Evolutionary conservation across 1,139 yeast species (phyloP), one percentile per base, ranked within the genome.

Genomic region (Meyerozyma smithsonii): DNA sequence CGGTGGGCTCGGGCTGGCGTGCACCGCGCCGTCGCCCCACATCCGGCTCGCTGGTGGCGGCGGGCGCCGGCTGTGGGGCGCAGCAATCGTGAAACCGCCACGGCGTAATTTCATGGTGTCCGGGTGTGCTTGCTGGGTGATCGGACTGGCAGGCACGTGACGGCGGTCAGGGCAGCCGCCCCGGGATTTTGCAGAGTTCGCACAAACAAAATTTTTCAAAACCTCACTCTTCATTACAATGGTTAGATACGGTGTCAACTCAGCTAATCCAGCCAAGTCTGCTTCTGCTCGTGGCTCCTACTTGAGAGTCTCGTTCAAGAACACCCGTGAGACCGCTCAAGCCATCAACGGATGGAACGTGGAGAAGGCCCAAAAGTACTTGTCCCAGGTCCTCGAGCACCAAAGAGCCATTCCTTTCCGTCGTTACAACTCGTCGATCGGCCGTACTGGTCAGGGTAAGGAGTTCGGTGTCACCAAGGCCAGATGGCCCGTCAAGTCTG

Each of bases 391-490:
- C 58, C 74, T 86, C 70, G 96, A 89, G 69, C 96, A 92, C 81
- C 82, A 94, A 81, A 92, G 97, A 84, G 98, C 97, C 64, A 88
- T 94, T 64, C 99, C 99, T 71, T 89, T 92, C 92, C 87, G 98
- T 83, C 84, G 96, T 81, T 90, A 79, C 79, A 85, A 85, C 80
- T 80, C 84, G 59, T 88, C 96, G 62, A 89, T 88, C 64, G 99
- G 99, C 72, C 88, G 98, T 80, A 87, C 98, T 63, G 96, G 94
- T 60, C 98, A 92, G 80, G 99, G 97, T 78, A 92, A 92, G 79
- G 98, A 92, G 81, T 94, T 90, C 68, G 98, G 97, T 77, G 96
- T 89, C 70, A 89, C 97, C 82, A 90, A 87, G 80, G 98, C 97
- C 64, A 90, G 99, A 88, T 92, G 99, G 99, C 99, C 99, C 69